These are phyloP conservation scores for Ilex aquifolium DNA, from an alignment of 257 asterid genomes.

Conservation along the genomic window DNA sequence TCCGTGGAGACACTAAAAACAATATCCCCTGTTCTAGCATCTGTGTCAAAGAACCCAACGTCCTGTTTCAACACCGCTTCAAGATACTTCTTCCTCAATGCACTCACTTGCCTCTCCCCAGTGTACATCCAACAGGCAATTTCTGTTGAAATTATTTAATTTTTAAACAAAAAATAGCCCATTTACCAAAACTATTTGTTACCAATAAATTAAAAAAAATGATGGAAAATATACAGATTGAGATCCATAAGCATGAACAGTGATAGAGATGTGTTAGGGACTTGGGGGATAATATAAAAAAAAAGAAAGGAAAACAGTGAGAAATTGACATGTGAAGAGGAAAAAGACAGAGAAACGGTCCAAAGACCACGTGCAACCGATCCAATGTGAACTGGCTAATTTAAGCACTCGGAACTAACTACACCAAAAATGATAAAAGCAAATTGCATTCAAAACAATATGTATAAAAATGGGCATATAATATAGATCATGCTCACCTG, in stretches of 20 bases:
- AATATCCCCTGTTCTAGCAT: slow-evolving; percentile 95
- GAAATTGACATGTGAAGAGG: slow-evolving; percentile 60
- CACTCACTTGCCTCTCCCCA: slow-evolving; percentile 92
- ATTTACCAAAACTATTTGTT: neutral
- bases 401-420: neutral
- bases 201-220: slow-evolving; percentile 2
- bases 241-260: slow-evolving; percentile 19
- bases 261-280: slow-evolving; percentile 57
- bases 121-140: slow-evolving; percentile 97
- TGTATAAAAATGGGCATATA: neutral
- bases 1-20: slow-evolving; percentile 97
- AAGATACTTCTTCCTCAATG: slow-evolving; percentile 81
- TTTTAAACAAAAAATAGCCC: neutral
- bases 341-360: slow-evolving; percentile 71
- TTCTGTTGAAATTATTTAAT: slow-evolving; percentile 33
- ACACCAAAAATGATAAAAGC: slow-evolving; percentile 2
- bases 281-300: slow-evolving; percentile 30
- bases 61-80: slow-evolving; percentile 96
- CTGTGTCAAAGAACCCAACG: slow-evolving; percentile 98
- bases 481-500: slow-evolving; percentile 57
- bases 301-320: slow-evolving; percentile 15
- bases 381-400: slow-evolving; percentile 39
- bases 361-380: slow-evolving; percentile 92
- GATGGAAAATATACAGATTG: slow-evolving; percentile 6
- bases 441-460: neutral